A percentile compares a stretch with the other conserved stretches of the same genome.
Conservation (phyloP, 2,329 filamentous ascomycete genomes). For the Aureobasidium sp. region DNA sequence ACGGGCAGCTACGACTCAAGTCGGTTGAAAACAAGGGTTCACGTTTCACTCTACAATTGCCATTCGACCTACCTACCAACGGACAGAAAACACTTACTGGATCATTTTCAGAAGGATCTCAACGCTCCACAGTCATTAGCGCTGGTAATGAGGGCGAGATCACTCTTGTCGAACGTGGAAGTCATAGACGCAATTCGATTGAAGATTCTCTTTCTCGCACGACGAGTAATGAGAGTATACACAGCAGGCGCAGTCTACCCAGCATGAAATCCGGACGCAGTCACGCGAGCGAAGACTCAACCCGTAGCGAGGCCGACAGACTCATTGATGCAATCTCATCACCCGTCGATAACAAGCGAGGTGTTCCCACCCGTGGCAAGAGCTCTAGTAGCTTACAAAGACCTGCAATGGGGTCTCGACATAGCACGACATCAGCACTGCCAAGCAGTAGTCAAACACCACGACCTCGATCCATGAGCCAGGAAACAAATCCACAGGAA, state of each 20-base stretch:
- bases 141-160: constrained; percentile 21
- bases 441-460: neutral
- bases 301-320: constrained; percentile 54
- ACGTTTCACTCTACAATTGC: constrained; percentile 70
- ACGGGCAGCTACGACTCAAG: constrained; percentile 75
- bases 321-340: constrained; percentile 65
- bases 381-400: constrained; percentile 14
- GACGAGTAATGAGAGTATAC: constrained; percentile 37
- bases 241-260: constrained; percentile 43
- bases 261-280: constrained; percentile 36
- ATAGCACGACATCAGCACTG: constrained; percentile 18
- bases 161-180: constrained; percentile 1
- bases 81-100: constrained; percentile 20
- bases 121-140: constrained; percentile 17
- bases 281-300: constrained; percentile 22
- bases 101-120: neutral
- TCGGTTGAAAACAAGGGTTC: constrained; percentile 78
- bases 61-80: constrained; percentile 57
- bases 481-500: constrained; percentile 14
- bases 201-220: constrained; percentile 21
- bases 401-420: constrained; percentile 22
- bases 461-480: constrained; percentile 16
- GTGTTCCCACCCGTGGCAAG: constrained; percentile 19
- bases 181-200: constrained; percentile 3
- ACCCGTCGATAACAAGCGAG: constrained; percentile 29